Conservation (phyloP, 768 basidiomycete genomes). For the Collybia sordida region DNA sequence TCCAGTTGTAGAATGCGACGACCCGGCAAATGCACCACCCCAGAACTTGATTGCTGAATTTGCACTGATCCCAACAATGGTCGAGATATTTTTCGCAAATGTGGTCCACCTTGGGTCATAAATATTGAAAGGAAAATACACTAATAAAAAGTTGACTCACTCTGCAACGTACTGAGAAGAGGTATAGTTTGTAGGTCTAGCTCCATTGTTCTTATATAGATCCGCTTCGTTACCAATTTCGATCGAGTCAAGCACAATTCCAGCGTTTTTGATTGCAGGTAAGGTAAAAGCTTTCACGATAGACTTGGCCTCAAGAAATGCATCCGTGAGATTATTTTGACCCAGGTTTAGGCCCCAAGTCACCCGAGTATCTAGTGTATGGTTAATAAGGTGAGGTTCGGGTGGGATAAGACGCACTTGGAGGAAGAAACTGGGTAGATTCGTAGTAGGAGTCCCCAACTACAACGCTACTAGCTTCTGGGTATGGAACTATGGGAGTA, state of each 20-base stretch:
- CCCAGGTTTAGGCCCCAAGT: slow-evolving; percentile 73
- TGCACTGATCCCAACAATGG: slow-evolving; percentile 33
- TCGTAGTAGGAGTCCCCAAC: slow-evolving; percentile 58
- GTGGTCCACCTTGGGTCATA: slow-evolving; percentile 44
- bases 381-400: too few species aligned
- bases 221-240: slow-evolving; percentile 67
- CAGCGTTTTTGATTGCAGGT: slow-evolving; percentile 31
- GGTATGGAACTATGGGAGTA: slow-evolving; percentile 55
- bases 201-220: slow-evolving; percentile 47
- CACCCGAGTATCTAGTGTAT: slow-evolving; percentile 51
- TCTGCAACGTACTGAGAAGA: slow-evolving; percentile 45
- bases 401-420: background rate
- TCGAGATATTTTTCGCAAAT: slow-evolving; percentile 49
- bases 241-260: slow-evolving; percentile 53
- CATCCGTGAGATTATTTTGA: slow-evolving; percentile 46
- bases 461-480: slow-evolving; percentile 57
- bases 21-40: slow-evolving; percentile 48
- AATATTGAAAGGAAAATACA: background rate
- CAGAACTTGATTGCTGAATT: slow-evolving; percentile 43
- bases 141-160: slow-evolving; percentile 29
- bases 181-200: slow-evolving; percentile 37
- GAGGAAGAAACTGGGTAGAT: slow-evolving; percentile 15
- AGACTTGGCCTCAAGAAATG: slow-evolving; percentile 45
- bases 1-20: slow-evolving; percentile 43
- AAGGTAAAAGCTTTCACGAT: slow-evolving; percentile 50